These are phyloP conservation scores for Saturnispora hagleri DNA, from an alignment of 805 yeast species.

Conservation along the genomic window DNA sequence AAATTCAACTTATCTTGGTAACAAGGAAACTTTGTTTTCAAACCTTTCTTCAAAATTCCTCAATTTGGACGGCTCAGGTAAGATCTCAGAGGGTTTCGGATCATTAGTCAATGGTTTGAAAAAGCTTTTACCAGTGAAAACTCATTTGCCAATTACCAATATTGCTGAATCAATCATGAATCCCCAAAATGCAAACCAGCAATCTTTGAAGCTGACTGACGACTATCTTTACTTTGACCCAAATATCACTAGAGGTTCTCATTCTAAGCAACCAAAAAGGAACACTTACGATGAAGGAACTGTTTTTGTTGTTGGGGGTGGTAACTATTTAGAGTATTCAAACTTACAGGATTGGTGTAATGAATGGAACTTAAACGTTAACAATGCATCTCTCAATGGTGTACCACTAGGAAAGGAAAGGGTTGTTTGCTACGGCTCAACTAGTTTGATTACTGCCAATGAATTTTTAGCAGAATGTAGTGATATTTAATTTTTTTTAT, in stretches of 20 bases:
- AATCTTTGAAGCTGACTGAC: constrained; percentile 67
- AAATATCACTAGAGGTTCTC: constrained; percentile 74
- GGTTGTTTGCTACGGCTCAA: constrained; percentile 78
- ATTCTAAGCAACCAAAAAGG: constrained; percentile 80
- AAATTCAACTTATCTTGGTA: constrained; percentile 26
- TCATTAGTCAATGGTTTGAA: constrained; percentile 82
- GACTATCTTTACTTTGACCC: constrained; percentile 91
- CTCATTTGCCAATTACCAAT: constrained; percentile 80
- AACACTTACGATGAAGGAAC: constrained; percentile 71
- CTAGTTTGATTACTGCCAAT: constrained; percentile 61
- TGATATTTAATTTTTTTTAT: constrained; percentile 10
- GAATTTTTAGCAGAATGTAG: constrained; percentile 63
- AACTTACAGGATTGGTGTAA: constrained; percentile 82
- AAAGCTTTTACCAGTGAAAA: constrained; percentile 78
- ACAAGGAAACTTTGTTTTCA: constrained; percentile 47
- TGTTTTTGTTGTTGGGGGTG: constrained; percentile 95
- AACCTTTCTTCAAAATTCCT: constrained; percentile 71
- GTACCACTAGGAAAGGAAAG: constrained; percentile 26
- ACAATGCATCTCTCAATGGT: constrained; percentile 8
- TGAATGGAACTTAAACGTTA: constrained; percentile 16
- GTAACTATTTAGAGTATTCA: constrained; percentile 88
- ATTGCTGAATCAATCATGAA: constrained; percentile 89
- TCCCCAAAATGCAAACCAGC: constrained; percentile 55
- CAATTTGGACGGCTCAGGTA: constrained; percentile 59
- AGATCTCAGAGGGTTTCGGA: constrained; percentile 81